A percentile compares a stretch with the other conserved stretches of the same genome.
Evolutionary conservation across 1,284 basidiomycete species (phyloP).

Genomic region (Megacollybia platyphylla): DNA sequence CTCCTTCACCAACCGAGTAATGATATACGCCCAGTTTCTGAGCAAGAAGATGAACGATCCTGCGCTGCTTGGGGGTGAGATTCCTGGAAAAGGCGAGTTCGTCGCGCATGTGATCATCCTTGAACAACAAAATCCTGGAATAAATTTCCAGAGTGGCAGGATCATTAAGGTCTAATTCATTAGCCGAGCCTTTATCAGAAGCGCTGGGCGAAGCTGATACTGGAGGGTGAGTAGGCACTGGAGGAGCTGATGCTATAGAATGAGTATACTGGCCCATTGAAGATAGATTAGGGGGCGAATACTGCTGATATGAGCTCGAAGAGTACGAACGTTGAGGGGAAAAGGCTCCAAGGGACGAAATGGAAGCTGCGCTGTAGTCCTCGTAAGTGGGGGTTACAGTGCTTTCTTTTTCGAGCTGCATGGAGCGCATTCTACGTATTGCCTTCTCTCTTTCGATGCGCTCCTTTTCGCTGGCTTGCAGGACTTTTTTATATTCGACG

Average conservation of each 20-base stretch:
- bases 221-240: constrained; percentile 28
- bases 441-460: constrained; percentile 99
- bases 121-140: constrained; percentile 93
- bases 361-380: constrained; percentile 48
- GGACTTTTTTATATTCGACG: constrained; percentile 98
- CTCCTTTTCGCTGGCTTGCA: constrained; percentile 98
- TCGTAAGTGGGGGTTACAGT: constrained; percentile 39
- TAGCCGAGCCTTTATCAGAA: constrained; percentile 43
- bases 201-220: constrained; percentile 45
- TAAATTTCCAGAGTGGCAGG: constrained; percentile 94
- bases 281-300: constrained; percentile 44
- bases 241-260: constrained; percentile 29
- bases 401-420: constrained; percentile 81
- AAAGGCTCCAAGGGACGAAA: constrained; percentile 20
- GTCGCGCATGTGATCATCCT: constrained; percentile 95
- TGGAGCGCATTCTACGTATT: constrained; percentile 92
- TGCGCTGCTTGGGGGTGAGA: constrained; percentile 74
- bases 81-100: constrained; percentile 91
- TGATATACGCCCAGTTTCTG: constrained; percentile 94
- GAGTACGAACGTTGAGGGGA: constrained; percentile 56
- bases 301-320: constrained; percentile 42
- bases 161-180: constrained; percentile 91
- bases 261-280: constrained; percentile 48
- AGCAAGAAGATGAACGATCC: constrained; percentile 92
- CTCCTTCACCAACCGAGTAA: constrained; percentile 87